Conservation (phyloP, 106 monocot genomes). For the Dendrobium huoshanense region DNA sequence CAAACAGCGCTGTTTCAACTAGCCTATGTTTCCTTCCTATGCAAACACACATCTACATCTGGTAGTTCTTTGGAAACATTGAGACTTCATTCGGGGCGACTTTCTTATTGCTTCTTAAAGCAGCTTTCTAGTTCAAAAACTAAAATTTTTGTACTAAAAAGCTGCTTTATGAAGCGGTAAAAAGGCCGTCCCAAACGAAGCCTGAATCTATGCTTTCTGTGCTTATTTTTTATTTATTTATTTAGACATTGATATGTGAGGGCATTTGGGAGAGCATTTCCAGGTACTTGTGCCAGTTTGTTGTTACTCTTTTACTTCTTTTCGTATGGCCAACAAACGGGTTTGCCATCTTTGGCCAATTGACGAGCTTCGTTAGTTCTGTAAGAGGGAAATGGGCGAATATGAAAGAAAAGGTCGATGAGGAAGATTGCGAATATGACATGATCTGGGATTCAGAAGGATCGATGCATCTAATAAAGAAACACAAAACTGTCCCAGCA, state of each 20-base stretch:
- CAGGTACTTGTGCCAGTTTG: slow-evolving; percentile 73
- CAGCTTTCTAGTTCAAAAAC: too few relatives aligned
- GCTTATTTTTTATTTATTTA: neutral
- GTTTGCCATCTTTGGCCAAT: slow-evolving; percentile 26
- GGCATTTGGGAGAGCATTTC: neutral
- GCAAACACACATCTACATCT: slow-evolving; percentile 94
- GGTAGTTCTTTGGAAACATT: slow-evolving; percentile 32
- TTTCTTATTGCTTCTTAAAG: too few relatives aligned
- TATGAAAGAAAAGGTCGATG: slow-evolving; percentile 77
- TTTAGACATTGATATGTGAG: neutral
- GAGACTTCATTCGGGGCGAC: too few relatives aligned
- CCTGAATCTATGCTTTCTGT: neutral
- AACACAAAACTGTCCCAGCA: slow-evolving; percentile 14
- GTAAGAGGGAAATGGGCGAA: slow-evolving; percentile 21
- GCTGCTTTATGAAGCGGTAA: too few relatives aligned
- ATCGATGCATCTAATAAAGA: slow-evolving; percentile 91
- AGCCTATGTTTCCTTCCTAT: slow-evolving; percentile 81
- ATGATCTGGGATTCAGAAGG: slow-evolving; percentile 99
- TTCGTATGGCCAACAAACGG: slow-evolving; percentile 76
- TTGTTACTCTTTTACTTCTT: slow-evolving; percentile 58
- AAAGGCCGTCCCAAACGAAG: too few relatives aligned
- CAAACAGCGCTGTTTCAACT: slow-evolving; percentile 35
- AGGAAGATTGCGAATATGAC: slow-evolving; percentile 81
- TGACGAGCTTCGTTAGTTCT: slow-evolving; percentile 13
- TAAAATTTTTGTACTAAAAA: too few relatives aligned